Evolutionary conservation across 1,284 basidiomycete genomes (phyloP).

Genomic region (Microbotryum violaceum): DNA sequence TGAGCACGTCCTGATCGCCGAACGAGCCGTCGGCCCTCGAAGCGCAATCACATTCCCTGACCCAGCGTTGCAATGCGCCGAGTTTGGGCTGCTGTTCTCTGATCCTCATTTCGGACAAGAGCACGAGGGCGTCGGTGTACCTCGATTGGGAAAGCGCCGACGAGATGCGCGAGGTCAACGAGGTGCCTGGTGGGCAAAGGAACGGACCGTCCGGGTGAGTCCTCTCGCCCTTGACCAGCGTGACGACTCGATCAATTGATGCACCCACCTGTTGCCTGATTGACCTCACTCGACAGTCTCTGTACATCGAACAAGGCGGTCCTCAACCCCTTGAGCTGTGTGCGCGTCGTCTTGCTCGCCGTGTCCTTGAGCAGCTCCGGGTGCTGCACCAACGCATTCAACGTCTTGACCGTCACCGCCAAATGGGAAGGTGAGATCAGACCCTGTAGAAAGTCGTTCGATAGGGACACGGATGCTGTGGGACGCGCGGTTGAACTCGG

Average conservation of each 20-base stretch:
- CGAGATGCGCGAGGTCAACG: conserved; percentile 48
- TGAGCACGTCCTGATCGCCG: conserved; percentile 43
- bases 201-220: not conserved
- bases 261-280: conserved; percentile 11
- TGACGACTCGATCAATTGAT: not conserved
- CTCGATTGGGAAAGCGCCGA: conserved; percentile 47
- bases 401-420: conserved; percentile 6
- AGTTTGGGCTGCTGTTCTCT: conserved; percentile 49
- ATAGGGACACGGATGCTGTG: not conserved
- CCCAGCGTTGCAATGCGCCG: conserved; percentile 54
- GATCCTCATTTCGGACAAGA: conserved; percentile 51
- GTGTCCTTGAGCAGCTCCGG: not conserved
- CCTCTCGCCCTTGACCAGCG: too few species aligned
- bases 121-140: conserved; percentile 47
- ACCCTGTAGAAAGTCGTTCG: conserved; percentile 1
- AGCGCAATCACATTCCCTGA: conserved; percentile 52
- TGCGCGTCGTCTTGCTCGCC: not conserved
- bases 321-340: conserved; percentile 12
- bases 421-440: conserved; percentile 6
- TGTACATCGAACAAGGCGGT: conserved; percentile 25
- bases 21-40: conserved; percentile 40
- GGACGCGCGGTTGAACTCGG: not conserved
- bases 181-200: conserved; percentile 35
- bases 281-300: conserved; percentile 4
- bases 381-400: conserved; percentile 7